phyloP scores from a whole-genome alignment of 768 basidiomycete genomes.

The Mrakia blollopis region DNA sequence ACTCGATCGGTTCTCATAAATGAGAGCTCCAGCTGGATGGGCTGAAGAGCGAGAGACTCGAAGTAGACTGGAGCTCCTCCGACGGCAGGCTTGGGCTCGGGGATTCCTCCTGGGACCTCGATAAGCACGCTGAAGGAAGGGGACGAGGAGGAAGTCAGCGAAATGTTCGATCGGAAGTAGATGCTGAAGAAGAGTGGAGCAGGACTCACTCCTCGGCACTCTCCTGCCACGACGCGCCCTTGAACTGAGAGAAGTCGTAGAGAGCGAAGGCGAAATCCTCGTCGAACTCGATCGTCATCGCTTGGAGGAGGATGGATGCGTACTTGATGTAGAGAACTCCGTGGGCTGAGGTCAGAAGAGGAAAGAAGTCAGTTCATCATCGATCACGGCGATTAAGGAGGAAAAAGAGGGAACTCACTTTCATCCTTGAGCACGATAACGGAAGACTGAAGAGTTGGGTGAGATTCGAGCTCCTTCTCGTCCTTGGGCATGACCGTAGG shows the following conservation, averaged over 20 bases:
- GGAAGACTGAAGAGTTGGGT: constrained; percentile 84
- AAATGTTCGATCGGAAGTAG: too few relatives aligned
- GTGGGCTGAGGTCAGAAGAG: constrained; percentile 59
- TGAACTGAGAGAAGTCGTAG: constrained; percentile 84
- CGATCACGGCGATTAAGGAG: not conserved
- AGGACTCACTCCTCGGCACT: constrained; percentile 63
- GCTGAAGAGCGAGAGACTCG: constrained; percentile 89
- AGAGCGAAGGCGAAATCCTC: constrained; percentile 92
- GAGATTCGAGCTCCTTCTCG: constrained; percentile 64
- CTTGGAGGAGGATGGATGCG: constrained; percentile 86
- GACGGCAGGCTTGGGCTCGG: constrained; percentile 44
- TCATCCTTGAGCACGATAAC: constrained; percentile 88
- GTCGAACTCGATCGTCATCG: constrained; percentile 91
- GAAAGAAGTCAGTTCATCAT: constrained; percentile 20
- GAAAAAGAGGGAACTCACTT: constrained; percentile 51
- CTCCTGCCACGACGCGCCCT: constrained; percentile 84
- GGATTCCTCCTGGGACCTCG: constrained; percentile 58
- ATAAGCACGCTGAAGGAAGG: constrained; percentile 59
- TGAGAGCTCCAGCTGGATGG: constrained; percentile 82
- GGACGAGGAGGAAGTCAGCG: constrained; percentile 1
- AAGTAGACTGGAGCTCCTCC: constrained; percentile 83
- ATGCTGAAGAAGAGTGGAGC: not conserved
- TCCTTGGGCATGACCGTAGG: constrained; percentile 71
- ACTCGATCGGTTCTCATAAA: constrained; percentile 96
- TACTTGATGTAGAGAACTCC: constrained; percentile 98